Conservation (phyloP, 345 rosid genomes). For the Rhodamnia argentea region DNA sequence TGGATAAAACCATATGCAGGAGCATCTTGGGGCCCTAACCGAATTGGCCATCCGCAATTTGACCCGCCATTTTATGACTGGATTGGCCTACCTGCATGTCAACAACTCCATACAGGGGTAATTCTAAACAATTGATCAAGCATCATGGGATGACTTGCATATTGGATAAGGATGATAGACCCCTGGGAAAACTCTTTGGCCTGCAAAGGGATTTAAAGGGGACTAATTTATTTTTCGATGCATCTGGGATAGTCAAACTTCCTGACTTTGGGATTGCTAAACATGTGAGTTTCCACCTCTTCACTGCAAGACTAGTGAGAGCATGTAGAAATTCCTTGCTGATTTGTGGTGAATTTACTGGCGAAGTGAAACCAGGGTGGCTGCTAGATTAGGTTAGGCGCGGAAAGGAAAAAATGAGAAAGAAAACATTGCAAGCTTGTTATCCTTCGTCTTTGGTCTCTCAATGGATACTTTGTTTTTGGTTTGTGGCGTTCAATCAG, state of each 20-base stretch:
- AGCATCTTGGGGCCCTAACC: not conserved
- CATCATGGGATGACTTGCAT: not conserved
- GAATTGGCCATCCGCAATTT: not conserved
- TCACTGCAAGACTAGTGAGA: too few species aligned
- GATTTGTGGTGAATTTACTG: not conserved
- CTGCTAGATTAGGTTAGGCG: not conserved
- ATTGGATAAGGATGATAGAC: not conserved
- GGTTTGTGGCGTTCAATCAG: not conserved
- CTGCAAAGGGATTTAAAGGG: slow-evolving; percentile 69
- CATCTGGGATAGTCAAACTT: slow-evolving; percentile 77
- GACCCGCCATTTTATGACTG: not conserved
- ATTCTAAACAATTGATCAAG: not conserved
- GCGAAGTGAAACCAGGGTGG: not conserved
- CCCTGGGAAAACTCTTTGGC: not conserved
- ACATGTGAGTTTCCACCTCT: slow-evolving; percentile 43
- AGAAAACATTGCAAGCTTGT: not conserved
- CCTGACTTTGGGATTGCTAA: slow-evolving; percentile 93
- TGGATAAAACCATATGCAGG: not conserved
- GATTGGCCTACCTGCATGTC: slow-evolving; percentile 6
- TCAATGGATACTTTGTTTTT: not conserved
- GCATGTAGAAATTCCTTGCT: too few species aligned
- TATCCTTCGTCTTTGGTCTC: not conserved
- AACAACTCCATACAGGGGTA: slow-evolving; percentile 1
- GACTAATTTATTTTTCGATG: slow-evolving; percentile 86
- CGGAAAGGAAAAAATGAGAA: not conserved